These are phyloP conservation scores for Ustilago lituana DNA, from an alignment of 1,284 basidiomycete species.

Conservation along the genomic window DNA sequence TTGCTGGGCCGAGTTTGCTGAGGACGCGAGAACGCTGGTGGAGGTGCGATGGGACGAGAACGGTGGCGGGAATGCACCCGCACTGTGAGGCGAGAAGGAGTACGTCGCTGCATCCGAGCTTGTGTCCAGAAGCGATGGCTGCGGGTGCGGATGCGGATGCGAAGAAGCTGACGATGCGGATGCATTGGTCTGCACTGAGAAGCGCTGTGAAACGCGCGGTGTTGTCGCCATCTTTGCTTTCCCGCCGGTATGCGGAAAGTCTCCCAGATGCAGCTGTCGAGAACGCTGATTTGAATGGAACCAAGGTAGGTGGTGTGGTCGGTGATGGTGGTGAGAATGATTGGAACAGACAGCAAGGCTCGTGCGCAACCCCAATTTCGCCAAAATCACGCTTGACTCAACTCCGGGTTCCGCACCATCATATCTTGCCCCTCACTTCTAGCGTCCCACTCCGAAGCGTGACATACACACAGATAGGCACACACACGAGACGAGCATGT, in stretches of 20 bases:
- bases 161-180: constrained; percentile 15
- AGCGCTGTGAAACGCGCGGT: constrained; percentile 31
- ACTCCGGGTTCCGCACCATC: constrained; percentile 1
- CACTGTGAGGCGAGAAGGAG: constrained; percentile 8
- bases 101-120: constrained; percentile 13
- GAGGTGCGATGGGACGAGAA: constrained; percentile 34
- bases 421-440: neutral
- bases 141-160: neutral
- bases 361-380: constrained; percentile 19
- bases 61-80: constrained; percentile 9
- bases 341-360: constrained; percentile 8
- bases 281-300: too few relatives aligned
- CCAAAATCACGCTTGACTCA: neutral
- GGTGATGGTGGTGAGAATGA: neutral
- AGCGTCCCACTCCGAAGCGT: too few relatives aligned
- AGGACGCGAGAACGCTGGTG: neutral
- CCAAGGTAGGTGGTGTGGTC: neutral
- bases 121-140: too few relatives aligned
- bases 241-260: too few relatives aligned
- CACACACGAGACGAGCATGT: too few relatives aligned
- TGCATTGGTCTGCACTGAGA: constrained; percentile 33
- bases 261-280: too few relatives aligned
- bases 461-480: neutral
- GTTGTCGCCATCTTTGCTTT: constrained; percentile 20
- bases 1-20: constrained; percentile 15